These are phyloP conservation scores for Adansonia grandidieri DNA, from an alignment of 441 rosid genomes.

Conservation along the genomic window DNA sequence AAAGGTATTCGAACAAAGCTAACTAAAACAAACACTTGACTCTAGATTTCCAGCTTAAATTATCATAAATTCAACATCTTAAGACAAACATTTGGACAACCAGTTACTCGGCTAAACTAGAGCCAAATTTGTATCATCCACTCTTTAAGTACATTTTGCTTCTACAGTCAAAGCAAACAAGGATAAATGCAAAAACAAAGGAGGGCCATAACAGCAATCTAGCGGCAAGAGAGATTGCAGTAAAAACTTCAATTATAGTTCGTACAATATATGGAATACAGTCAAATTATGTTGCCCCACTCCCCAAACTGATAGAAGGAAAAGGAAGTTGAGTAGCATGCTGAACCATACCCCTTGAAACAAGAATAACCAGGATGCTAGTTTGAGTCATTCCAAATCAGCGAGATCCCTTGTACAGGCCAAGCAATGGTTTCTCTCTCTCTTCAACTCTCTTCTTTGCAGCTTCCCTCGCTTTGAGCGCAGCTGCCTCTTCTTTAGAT, in stretches of 20 bases:
- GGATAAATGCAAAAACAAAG: not conserved
- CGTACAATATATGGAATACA: not conserved
- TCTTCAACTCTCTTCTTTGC: conserved; percentile 88
- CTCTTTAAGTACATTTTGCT: conserved; percentile 1
- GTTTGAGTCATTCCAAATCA: conserved; percentile 39
- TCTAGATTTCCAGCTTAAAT: not conserved
- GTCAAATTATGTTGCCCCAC: conserved; percentile 5
- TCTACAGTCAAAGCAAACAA: not conserved
- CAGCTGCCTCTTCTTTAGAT: conserved; percentile 76
- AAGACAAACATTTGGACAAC: not conserved
- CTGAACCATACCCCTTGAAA: conserved; percentile 24
- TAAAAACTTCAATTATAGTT: not conserved
- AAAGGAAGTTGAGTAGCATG: conserved; percentile 12
- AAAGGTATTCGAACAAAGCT: not conserved
- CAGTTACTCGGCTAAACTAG: not conserved
- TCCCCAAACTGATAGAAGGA: not conserved
- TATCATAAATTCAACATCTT: not conserved
- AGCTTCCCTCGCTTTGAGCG: conserved; percentile 90
- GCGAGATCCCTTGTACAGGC: conserved; percentile 66
- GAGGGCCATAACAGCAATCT: not conserved
- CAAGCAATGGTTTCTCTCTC: conserved; percentile 85
- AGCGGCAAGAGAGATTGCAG: not conserved
- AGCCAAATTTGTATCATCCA: not conserved
- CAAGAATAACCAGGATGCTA: not conserved
- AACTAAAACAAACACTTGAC: not conserved